Evolutionary conservation across 2,329 filamentous ascomycete species (phyloP).

Genomic region (Fusarium mangiferae): DNA sequence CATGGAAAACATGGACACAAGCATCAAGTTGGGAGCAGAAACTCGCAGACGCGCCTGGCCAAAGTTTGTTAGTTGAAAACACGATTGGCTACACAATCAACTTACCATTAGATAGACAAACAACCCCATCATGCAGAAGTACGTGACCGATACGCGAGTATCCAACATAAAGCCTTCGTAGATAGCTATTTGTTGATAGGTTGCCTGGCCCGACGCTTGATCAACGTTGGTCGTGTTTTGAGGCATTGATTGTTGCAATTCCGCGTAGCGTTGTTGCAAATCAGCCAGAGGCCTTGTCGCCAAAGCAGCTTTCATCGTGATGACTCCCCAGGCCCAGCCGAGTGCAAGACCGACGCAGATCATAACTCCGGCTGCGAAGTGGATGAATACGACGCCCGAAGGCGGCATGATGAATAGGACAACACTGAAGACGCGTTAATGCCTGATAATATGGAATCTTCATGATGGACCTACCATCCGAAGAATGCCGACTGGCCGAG

Average conservation of each 20-base stretch:
- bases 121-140: conserved; percentile 34
- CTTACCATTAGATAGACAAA: conserved; percentile 29
- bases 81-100: rapidly evolving
- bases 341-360: conserved; percentile 23
- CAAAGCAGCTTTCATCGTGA: conserved; percentile 34
- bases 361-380: conserved; percentile 25
- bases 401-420: conserved; percentile 36
- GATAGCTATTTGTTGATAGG: conserved; percentile 19
- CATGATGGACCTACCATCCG: conserved; percentile 2
- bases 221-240: conserved; percentile 31
- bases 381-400: conserved; percentile 36
- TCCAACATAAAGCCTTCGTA: conserved; percentile 33
- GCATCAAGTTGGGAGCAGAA: conserved; percentile 8
- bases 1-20: conserved; percentile 7
- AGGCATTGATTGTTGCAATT: conserved; percentile 19
- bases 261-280: conserved; percentile 9
- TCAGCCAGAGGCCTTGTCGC: conserved; percentile 30
- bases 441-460: rapidly evolving
- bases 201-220: conserved; percentile 15
- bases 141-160: conserved; percentile 25
- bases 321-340: conserved; percentile 33
- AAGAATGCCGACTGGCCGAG: conserved; percentile 27
- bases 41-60: conserved; percentile 7
- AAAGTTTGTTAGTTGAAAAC: background rate
- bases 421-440: conserved; percentile 14